Evolutionary conservation across 805 yeast species (phyloP).

Genomic region (Metschnikowia anglica): DNA sequence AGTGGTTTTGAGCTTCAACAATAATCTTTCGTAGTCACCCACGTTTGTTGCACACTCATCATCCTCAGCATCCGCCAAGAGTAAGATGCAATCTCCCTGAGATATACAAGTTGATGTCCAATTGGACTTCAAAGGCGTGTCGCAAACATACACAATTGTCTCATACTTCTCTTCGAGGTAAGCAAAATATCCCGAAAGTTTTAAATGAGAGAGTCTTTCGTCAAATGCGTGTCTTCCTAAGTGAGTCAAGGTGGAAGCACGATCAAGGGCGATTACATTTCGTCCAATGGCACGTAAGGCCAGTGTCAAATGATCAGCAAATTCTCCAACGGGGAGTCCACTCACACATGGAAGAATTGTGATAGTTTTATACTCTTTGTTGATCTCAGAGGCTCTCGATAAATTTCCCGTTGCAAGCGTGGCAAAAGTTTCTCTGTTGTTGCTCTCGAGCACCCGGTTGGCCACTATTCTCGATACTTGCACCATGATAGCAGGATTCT

Average conservation of each 20-base stretch:
- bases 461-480: slow-evolving; percentile 89
- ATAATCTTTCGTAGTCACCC: slow-evolving; percentile 81
- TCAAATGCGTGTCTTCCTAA: slow-evolving; percentile 93
- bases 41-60: slow-evolving; percentile 56
- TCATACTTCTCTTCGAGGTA: slow-evolving; percentile 88
- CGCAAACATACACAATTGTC: slow-evolving; percentile 87
- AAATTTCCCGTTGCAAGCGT: slow-evolving; percentile 29
- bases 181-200: slow-evolving; percentile 84
- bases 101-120: slow-evolving; percentile 94
- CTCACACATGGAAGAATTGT: slow-evolving; percentile 76
- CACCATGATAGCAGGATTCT: slow-evolving; percentile 87
- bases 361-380: slow-evolving; percentile 70
- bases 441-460: slow-evolving; percentile 37
- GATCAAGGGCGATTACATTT: slow-evolving; percentile 76
- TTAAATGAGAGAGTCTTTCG: slow-evolving; percentile 71
- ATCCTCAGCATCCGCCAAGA: slow-evolving; percentile 80
- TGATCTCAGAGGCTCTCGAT: slow-evolving; percentile 31
- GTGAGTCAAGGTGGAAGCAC: slow-evolving; percentile 73
- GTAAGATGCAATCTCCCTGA: slow-evolving; percentile 91
- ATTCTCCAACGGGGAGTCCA: slow-evolving; percentile 84
- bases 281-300: slow-evolving; percentile 73
- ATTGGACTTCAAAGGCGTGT: slow-evolving; percentile 73
- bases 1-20: slow-evolving; percentile 73
- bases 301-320: slow-evolving; percentile 69
- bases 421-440: slow-evolving; percentile 12